These are phyloP conservation scores for Nakazawaea ambrosiae DNA, from an alignment of 805 yeast species.

Conservation along the genomic window DNA sequence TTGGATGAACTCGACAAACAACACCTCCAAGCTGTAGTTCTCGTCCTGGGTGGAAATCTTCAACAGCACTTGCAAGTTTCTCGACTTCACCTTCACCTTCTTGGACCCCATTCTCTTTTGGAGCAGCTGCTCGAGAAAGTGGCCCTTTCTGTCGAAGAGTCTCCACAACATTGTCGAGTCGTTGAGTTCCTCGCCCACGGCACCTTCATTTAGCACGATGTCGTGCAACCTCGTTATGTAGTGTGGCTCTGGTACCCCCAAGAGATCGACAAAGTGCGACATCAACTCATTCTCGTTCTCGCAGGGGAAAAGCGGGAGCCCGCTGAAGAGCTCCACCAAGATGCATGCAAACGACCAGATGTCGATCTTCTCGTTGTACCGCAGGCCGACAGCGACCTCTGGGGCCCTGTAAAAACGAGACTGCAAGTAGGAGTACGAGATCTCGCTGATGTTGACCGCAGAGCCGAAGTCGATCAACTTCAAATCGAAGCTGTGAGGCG, in stretches of 20 bases:
- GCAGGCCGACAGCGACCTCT: slow-evolving; percentile 62
- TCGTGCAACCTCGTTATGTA: slow-evolving; percentile 33
- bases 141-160: slow-evolving; percentile 25
- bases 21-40: too few species aligned
- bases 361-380: slow-evolving; percentile 47
- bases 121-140: too few species aligned
- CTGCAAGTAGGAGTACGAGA: slow-evolving; percentile 43
- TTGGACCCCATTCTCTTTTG: too few species aligned
- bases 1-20: slow-evolving; percentile 21
- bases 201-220: slow-evolving; percentile 28
- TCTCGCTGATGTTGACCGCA: slow-evolving; percentile 39
- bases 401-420: slow-evolving; percentile 78
- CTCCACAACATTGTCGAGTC: slow-evolving; percentile 28
- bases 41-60: slow-evolving; percentile 12
- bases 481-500: slow-evolving; percentile 36
- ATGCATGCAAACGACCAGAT: slow-evolving; percentile 97
- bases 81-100: slow-evolving; percentile 8
- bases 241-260: slow-evolving; percentile 39
- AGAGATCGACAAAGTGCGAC: slow-evolving; percentile 32
- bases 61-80: slow-evolving; percentile 15
- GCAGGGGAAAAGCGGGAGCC: slow-evolving; percentile 42
- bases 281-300: slow-evolving; percentile 42
- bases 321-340: slow-evolving; percentile 74
- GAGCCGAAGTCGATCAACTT: slow-evolving; percentile 82
- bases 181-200: slow-evolving; percentile 21